Base-by-base conservation (phyloP, 2,329 filamentous ascomycete genomes). In the Aspergillus neotritici region DNA sequence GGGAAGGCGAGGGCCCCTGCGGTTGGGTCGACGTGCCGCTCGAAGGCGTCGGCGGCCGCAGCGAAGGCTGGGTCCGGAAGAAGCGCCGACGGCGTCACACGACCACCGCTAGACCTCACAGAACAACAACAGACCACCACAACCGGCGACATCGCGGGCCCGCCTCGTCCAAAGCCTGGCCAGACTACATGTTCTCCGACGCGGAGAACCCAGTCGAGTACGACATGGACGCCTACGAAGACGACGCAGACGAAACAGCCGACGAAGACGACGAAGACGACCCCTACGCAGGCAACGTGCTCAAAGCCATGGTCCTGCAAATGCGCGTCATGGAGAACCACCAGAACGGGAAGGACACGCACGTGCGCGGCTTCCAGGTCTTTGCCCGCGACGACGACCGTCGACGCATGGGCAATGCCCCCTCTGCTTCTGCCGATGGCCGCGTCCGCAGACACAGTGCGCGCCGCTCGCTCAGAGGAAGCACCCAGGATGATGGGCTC, bases 281-380 rank as follows among this genome's bases (percentile, higher is more conserved):
- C 40, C 56, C 58, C 36, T 75, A 74, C 37, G 82, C 81, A 58
- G 84, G 78, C 32, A 85, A 83, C 56, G 86, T 90, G 1, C 78
- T 97, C 13, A 82, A 90, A 47, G 89, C 87, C 12, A 95, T 91
- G 70, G 80, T 97, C 25, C 76, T 98, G 21, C 90, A 97, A 65
- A 83, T 97, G 59, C 83, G 86, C 53, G 84, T 98, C 37, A 78
- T 91, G 40, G 93, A 97, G 70, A 98, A 98, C 61, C 93, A 98
- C 65, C 93, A 98, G 69, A 98, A 98, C 64, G 93, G 93, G 51
- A 98, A 98, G 65, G 93, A 98, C 64, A 98, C 93, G n/a, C 93
- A 98, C 72, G 78, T 98, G 16, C 79, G 93, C 12, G 91, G 89
- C 2, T 78, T 98, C 65, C 94, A 95, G 70, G 84, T 97, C 8